Percentiles rank a stretch among this genome's conserved stretches.
These are phyloP conservation scores for Backusella tarrabulga DNA, from an alignment of 192 early-diverging fungal genomes.

Conservation along the genomic window DNA sequence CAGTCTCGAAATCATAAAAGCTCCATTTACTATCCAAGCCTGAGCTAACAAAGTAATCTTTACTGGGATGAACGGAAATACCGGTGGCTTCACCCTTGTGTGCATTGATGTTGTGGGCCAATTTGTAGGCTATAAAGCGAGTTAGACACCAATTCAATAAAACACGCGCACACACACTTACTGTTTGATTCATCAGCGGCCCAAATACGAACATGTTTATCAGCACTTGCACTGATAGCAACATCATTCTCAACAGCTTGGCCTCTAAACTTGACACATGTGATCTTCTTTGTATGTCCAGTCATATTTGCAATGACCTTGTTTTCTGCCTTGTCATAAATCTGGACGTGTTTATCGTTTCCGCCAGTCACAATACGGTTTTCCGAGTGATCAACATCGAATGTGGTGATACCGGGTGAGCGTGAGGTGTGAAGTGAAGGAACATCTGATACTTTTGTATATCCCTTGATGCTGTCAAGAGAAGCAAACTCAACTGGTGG, in stretches of 20 bases:
- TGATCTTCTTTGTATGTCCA: constrained; percentile 85
- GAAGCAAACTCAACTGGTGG: constrained; percentile 68
- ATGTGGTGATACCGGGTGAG: constrained; percentile 62
- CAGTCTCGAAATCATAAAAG: constrained; percentile 71
- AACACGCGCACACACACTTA: constrained; percentile 28
- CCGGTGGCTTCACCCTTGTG: constrained; percentile 73
- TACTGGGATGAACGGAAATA: constrained; percentile 79
- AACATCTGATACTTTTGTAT: constrained; percentile 44
- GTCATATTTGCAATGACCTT: constrained; percentile 69
- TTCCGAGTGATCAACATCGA: constrained; percentile 58
- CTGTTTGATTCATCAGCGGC: constrained; percentile 39
- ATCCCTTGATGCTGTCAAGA: constrained; percentile 64
- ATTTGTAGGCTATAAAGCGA: constrained; percentile 33
- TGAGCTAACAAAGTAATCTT: constrained; percentile 76
- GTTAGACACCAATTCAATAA: neutral
- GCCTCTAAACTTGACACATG: constrained; percentile 64
- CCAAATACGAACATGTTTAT: constrained; percentile 84
- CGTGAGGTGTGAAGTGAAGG: constrained; percentile 72
- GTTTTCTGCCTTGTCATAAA: constrained; percentile 65
- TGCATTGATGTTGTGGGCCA: constrained; percentile 56
- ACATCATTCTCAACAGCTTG: constrained; percentile 45
- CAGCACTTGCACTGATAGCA: constrained; percentile 73
- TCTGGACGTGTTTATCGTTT: constrained; percentile 71
- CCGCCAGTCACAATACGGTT: constrained; percentile 76
- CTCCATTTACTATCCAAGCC: constrained; percentile 78